Evolutionary conservation across 1,284 basidiomycete species (phyloP), one percentile per base, ranked within the genome.

Genomic region (Sanguinoderma infundibulare): DNA sequence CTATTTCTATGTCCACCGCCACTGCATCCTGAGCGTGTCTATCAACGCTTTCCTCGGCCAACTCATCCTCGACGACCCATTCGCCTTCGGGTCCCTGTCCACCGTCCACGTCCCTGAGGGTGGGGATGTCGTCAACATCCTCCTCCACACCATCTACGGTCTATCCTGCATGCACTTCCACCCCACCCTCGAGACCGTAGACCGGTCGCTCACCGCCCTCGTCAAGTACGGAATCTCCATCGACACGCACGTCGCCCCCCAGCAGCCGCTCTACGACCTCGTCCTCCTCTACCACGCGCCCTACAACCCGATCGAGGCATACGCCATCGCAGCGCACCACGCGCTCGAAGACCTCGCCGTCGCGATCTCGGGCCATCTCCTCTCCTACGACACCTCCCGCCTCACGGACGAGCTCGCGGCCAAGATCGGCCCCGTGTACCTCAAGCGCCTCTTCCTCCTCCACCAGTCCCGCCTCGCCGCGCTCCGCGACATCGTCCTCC

Each of bases 1-100:
- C 44, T 89, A 89, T 72, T 92, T 80, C 68, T 76, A 78, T 59
- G 73, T 74, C 47, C 77, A 79, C 61, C 64, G 72, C 4, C 66
- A 73, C 44, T 69, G 68, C 14, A 62, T 79, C 40, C 60, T 75
- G 44, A 40, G 57, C 28, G 67, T 69, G 0, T 79, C 78, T 10
- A 42, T 59, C 30, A 79, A 79, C 56, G 64, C 60, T 5, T 78
- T 79, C 63, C 68, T 72, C 52, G 60, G 64, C 8, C 68, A 70
- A 30, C 69, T 79, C 17, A 64, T 68, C 22, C 57, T 64, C 24
- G 30, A 52, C n/a, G 53, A 59, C 39, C 51, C 57, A 20, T 35
- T 52, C 7, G 38, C 50, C 4, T 62, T 61, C 22, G 69, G 67
- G 5, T 58, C 63, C 12, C 68, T 67, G 5, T 67, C 68, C 24